Base-by-base conservation (phyloP, 441 rosid species). In the Gossypium davidsonii region DNA sequence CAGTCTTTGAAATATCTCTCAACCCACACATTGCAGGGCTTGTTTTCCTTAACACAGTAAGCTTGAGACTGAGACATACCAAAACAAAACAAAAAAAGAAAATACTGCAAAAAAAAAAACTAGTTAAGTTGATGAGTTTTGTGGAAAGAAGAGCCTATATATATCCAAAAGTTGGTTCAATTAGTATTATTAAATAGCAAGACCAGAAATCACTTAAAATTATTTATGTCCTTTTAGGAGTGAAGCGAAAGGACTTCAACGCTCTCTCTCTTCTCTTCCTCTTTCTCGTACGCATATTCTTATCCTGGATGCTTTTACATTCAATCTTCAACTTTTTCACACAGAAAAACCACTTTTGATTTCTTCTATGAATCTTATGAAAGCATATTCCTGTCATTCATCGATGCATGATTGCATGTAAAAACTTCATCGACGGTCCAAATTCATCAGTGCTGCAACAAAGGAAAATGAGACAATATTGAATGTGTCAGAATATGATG, bases 1-100 rank as follows among this genome's bases (percentile, higher is more conserved):
- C 98, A 92, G 68, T 92, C 98, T 67, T 83, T 84, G 81, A 92
- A 91, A 74, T 89, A 84, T 64, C 61, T 89, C 83, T 88, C 76
- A 0, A 87, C 90, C 98, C 98, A 91, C 3, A 73, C 23, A 18
- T 88, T 85, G 64, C 98, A 92, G 14, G 85, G 65, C 80, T 86
- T 90, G 72, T 83, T 65, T 77, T 92, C 91, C 59, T 77, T 85
- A 0, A 76, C 63, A 52, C 96, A 89, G 66, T 88, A 88, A 12
- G 80, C 79, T 15, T 55, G 4, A 31, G 83, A 77, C 83, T 83
- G 83, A 73, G 42, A 37, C 42, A 37, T 37, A 37, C 42, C 42
- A 37, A 37, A 37, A 37, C 42, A 37, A 37, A 37, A 34, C 39
- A 34, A 34, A 34, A 34, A 34, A 34, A 34, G 39, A 37, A 37